Conservation (phyloP, 495 filamentous ascomycete genomes). For the Pseudevernia furfuracea region DNA sequence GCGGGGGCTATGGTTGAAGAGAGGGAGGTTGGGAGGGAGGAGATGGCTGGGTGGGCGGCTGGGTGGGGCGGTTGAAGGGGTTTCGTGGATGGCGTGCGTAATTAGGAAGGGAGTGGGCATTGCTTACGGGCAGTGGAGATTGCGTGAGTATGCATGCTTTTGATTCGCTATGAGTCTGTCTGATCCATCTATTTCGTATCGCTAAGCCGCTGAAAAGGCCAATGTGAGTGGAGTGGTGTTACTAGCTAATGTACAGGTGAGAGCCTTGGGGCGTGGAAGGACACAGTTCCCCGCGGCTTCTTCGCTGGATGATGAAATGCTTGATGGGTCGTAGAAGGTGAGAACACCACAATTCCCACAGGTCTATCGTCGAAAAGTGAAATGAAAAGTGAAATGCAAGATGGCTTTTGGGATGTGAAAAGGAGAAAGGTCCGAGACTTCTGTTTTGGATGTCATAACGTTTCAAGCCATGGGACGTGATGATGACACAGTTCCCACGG, state of each 20-base stretch:
- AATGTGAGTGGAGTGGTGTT: background rate
- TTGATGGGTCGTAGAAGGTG: background rate
- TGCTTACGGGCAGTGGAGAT: background rate
- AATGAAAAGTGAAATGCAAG: background rate
- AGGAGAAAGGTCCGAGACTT: background rate
- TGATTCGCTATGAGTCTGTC: background rate
- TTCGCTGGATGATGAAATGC: background rate
- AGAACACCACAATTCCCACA: background rate
- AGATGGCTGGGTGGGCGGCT: slow-evolving; percentile 70
- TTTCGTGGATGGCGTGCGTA: too few relatives aligned
- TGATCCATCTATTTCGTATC: background rate
- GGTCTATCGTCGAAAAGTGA: background rate
- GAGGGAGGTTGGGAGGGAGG: slow-evolving; percentile 49
- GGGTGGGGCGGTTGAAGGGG: slow-evolving; percentile 47
- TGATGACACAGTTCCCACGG: background rate
- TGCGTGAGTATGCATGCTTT: background rate
- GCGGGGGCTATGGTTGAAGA: slow-evolving; percentile 49
- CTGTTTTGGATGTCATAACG: background rate
- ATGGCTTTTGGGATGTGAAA: background rate
- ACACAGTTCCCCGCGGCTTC: background rate
- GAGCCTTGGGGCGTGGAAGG: background rate
- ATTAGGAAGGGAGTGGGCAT: too few relatives aligned
- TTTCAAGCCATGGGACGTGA: background rate
- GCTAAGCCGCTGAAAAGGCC: background rate
- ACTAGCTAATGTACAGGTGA: background rate